Conservation (phyloP, 305 asterid species). For the Fraxinus sp. region DNA sequence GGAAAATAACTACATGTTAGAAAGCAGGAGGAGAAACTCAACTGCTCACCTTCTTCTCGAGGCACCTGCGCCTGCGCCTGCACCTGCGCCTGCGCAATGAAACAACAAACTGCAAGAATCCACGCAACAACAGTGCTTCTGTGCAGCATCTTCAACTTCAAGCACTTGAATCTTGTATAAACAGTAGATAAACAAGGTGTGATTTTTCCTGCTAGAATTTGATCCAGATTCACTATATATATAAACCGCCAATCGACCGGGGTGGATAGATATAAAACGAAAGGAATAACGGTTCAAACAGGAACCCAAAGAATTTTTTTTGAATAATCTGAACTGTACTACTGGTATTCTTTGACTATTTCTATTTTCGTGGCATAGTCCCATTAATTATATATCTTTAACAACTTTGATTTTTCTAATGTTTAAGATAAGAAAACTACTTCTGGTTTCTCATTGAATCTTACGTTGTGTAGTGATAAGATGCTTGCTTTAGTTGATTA, state of each 20-base stretch:
- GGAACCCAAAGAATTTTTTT: neutral
- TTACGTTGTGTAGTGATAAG: neutral
- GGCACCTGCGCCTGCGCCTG: slow-evolving; percentile 37
- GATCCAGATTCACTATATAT: neutral
- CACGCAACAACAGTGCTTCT: slow-evolving; percentile 27
- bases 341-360: neutral
- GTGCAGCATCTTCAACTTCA: slow-evolving; percentile 30
- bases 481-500: neutral
- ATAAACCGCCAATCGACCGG: neutral
- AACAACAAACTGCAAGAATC: slow-evolving; percentile 32
- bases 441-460: neutral
- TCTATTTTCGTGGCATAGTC: neutral
- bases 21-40: slow-evolving; percentile 2
- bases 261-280: neutral
- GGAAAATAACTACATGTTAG: neutral
- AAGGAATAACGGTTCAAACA: neutral
- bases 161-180: slow-evolving; percentile 7
- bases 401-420: neutral
- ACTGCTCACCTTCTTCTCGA: slow-evolving; percentile 45
- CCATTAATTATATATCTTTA: neutral
- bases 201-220: neutral
- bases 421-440: neutral
- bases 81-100: slow-evolving; percentile 20
- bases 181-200: neutral
- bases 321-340: neutral